Percentiles rank a stretch among this genome's conserved stretches.
Conservation (phyloP, 148 eudicot species). For the Agrostemma githago region DNA sequence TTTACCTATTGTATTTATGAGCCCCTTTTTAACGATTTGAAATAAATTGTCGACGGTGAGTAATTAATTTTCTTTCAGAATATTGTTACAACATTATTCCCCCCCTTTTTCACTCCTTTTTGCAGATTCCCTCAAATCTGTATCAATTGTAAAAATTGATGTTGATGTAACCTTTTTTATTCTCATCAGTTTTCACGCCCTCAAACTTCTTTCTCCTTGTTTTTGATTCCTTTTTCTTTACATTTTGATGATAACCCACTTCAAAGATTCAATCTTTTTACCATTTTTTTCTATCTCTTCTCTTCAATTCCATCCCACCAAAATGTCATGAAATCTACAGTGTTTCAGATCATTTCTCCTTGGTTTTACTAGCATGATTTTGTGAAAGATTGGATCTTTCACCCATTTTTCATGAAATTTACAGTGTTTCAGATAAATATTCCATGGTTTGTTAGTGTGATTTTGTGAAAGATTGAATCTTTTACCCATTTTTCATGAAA, state of each 20-base stretch:
- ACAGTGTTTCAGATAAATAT: no score
- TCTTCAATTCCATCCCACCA: background rate
- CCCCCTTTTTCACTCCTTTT: background rate
- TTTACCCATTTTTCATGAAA: no score
- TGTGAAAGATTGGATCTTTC: background rate
- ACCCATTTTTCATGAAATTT: no score
- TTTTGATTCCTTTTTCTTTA: slow-evolving; percentile 4
- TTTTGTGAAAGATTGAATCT: no score
- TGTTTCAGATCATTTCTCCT: background rate
- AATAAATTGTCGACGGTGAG: no score
- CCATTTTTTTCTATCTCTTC: no score
- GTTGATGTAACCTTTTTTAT: slow-evolving; percentile 21
- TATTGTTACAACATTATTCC: background rate
- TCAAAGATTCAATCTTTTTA: slow-evolving; percentile 14
- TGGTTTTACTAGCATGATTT: background rate
- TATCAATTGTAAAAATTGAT: slow-evolving; percentile 14
- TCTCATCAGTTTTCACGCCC: background rate
- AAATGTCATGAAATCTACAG: background rate
- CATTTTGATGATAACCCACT: background rate
- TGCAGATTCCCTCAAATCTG: slow-evolving; percentile 7
- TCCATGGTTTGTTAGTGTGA: no score
- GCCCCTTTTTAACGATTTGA: no score
- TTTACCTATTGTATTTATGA: no score
- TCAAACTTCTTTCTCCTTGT: background rate
- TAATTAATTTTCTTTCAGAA: background rate